Evolutionary conservation across 192 early-diverging fungal genomes (phyloP).

Genomic region (Coemansia sp.): DNA sequence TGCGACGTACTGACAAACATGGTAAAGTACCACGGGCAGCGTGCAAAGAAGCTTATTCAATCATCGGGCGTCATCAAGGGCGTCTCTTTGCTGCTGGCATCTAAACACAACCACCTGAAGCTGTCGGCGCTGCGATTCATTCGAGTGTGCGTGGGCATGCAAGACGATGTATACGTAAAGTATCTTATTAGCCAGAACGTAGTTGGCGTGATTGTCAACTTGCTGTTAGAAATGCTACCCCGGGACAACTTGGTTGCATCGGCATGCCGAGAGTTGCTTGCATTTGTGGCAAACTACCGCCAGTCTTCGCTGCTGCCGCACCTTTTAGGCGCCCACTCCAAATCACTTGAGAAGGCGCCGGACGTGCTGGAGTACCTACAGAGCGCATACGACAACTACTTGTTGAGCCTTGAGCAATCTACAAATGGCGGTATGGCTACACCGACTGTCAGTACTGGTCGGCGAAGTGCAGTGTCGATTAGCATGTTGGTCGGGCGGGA

Average conservation of each 20-base stretch:
- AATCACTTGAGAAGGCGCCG: slow-evolving; percentile 16
- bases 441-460: slow-evolving; percentile 40
- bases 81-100: slow-evolving; percentile 65
- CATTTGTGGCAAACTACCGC: slow-evolving; percentile 70
- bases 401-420: slow-evolving; percentile 16
- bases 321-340: slow-evolving; percentile 47
- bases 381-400: slow-evolving; percentile 29
- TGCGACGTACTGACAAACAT: slow-evolving; percentile 79
- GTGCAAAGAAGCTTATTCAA: slow-evolving; percentile 75
- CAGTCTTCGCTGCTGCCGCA: slow-evolving; percentile 71
- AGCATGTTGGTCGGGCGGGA: slow-evolving; percentile 32
- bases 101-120: slow-evolving; percentile 67
- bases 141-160: slow-evolving; percentile 70
- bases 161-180: slow-evolving; percentile 82
- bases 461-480: slow-evolving; percentile 39
- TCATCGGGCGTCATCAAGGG: slow-evolving; percentile 62
- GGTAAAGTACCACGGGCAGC: slow-evolving; percentile 69
- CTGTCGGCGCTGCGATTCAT: slow-evolving; percentile 79
- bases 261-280: slow-evolving; percentile 87
- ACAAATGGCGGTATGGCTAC: slow-evolving; percentile 32
- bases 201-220: slow-evolving; percentile 65
- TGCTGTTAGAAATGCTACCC: slow-evolving; percentile 62
- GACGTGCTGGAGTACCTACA: slow-evolving; percentile 23
- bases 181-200: slow-evolving; percentile 74
- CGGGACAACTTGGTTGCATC: slow-evolving; percentile 85